Evolutionary conservation across 495 filamentous ascomycete species (phyloP).

Genomic region (Hamigera avellanea): DNA sequence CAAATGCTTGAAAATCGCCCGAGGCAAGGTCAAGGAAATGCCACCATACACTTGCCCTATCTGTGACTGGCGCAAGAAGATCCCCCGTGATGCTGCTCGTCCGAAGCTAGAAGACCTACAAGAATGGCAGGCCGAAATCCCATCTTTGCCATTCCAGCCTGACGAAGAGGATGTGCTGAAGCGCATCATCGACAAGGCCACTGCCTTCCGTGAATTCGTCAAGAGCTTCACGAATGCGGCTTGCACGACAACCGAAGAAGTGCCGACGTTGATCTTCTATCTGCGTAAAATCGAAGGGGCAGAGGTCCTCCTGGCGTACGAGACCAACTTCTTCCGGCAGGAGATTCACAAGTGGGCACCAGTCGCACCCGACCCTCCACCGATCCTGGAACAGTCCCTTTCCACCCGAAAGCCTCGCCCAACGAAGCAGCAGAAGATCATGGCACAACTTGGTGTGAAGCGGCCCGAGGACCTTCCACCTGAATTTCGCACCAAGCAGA

Average conservation of each 20-base stretch:
- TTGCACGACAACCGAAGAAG: conserved; percentile 72
- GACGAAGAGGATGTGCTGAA: conserved; percentile 83
- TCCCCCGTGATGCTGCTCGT: conserved; percentile 93
- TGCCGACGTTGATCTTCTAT: conserved; percentile 88
- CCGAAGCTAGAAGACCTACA: conserved; percentile 90
- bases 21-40: conserved; percentile 94
- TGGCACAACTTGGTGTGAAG: conserved; percentile 73
- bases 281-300: conserved; percentile 97
- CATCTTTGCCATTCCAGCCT: conserved; percentile 79
- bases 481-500: conserved; percentile 63
- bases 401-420: conserved; percentile 96
- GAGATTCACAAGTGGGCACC: conserved; percentile 95
- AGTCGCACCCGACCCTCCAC: conserved; percentile 73
- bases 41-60: conserved; percentile 98
- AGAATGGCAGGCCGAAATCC: conserved; percentile 79
- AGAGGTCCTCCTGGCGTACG: conserved; percentile 80
- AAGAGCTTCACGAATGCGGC: conserved; percentile 67
- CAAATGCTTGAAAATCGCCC: conserved; percentile 95
- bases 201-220: conserved; percentile 75
- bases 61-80: conserved; percentile 95
- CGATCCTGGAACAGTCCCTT: conserved; percentile 69
- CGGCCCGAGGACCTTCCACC: conserved; percentile 83
- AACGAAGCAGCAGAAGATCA: conserved; percentile 94
- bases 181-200: conserved; percentile 74
- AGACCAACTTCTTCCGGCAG: conserved; percentile 95